These are phyloP conservation scores for Benincasa hispida DNA, from an alignment of 306 rosid genomes.

Conservation along the genomic window DNA sequence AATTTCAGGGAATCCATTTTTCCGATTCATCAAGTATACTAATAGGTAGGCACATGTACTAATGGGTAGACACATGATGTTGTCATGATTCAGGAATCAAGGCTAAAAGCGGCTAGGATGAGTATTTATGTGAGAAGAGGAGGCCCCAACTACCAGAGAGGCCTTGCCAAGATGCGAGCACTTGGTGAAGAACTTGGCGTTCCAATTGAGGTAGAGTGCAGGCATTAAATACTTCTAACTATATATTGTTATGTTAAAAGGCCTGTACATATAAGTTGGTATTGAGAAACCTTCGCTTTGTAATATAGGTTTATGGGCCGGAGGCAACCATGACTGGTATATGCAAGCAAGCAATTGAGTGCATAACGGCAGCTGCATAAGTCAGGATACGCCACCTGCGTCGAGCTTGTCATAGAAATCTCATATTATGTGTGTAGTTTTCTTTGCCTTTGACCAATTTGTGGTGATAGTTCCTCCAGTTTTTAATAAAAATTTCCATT, in stretches of 20 bases:
- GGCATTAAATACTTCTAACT: not conserved
- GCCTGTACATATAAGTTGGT: not conserved
- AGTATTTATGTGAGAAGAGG: conserved; percentile 89
- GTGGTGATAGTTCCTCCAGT: not conserved
- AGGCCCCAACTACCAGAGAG: conserved; percentile 98
- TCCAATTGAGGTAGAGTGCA: conserved; percentile 66
- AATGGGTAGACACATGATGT: not conserved
- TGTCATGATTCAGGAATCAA: conserved; percentile 47
- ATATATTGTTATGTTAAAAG: not conserved
- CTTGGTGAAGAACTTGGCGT: conserved; percentile 85
- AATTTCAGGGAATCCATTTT: not conserved
- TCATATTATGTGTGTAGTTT: not conserved
- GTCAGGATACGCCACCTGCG: not conserved
- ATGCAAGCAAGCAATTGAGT: conserved; percentile 93
- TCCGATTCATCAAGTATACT: not conserved
- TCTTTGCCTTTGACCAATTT: not conserved
- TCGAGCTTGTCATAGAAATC: not conserved
- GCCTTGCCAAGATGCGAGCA: conserved; percentile 72
- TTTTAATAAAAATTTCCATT: not conserved
- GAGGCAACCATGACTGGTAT: conserved; percentile 98
- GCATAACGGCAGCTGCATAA: conserved; percentile 71
- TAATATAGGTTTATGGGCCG: conserved; percentile 81
- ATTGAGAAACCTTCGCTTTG: not conserved
- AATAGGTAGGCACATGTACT: not conserved
- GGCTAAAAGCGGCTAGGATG: conserved; percentile 79